Conservation (phyloP, 495 filamentous ascomycete genomes). For the Xylaria nigripes region DNA sequence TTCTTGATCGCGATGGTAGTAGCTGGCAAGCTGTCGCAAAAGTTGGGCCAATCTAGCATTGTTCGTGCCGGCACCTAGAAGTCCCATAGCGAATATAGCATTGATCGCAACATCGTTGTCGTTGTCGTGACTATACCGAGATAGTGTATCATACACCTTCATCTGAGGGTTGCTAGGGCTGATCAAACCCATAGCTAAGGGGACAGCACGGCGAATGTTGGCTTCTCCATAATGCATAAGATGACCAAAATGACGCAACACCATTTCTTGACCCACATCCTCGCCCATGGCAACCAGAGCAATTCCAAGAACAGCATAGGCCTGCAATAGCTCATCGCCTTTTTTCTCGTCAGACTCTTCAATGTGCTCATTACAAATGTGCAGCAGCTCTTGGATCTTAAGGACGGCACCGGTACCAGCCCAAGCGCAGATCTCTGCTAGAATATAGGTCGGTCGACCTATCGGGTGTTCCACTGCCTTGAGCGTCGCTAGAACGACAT, state of each 20-base stretch:
- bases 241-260: slow-evolving; percentile 92
- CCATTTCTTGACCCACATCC: slow-evolving; percentile 98
- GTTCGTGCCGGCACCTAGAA: slow-evolving; percentile 94
- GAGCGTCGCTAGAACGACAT: slow-evolving; percentile 87
- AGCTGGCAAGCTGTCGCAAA: slow-evolving; percentile 87
- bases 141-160: slow-evolving; percentile 98
- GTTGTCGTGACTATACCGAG: slow-evolving; percentile 97
- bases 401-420: slow-evolving; percentile 93
- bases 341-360: slow-evolving; percentile 87
- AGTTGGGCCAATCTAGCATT: slow-evolving; percentile 95
- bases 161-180: slow-evolving; percentile 98
- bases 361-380: slow-evolving; percentile 95
- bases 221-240: slow-evolving; percentile 98
- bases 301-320: slow-evolving; percentile 91
- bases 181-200: slow-evolving; percentile 93
- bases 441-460: slow-evolving; percentile 78
- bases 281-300: slow-evolving; percentile 96
- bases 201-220: slow-evolving; percentile 93
- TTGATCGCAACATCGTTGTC: slow-evolving; percentile 98
- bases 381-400: slow-evolving; percentile 90
- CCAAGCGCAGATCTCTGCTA: slow-evolving; percentile 95
- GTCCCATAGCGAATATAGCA: slow-evolving; percentile 98
- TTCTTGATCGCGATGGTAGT: slow-evolving; percentile 94
- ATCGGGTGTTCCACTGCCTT: slow-evolving; percentile 95
- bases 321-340: slow-evolving; percentile 85